Evolutionary conservation across 139 green algal genomes (phyloP).

Genomic region (Zygnema circumcarinatum): DNA sequence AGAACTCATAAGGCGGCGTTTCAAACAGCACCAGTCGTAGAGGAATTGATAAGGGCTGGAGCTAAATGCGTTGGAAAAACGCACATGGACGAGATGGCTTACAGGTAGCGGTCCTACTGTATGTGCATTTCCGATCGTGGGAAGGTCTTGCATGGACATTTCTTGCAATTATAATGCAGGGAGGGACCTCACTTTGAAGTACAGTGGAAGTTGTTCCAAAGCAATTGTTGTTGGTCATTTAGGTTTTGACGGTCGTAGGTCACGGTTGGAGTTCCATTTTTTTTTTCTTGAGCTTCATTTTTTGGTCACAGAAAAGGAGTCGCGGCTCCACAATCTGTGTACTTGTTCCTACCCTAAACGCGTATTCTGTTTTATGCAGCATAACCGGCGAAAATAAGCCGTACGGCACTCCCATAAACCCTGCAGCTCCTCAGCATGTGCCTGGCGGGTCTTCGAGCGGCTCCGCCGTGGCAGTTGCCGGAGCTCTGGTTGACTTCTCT

Average conservation of each 20-base stretch:
- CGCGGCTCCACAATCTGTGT: too few species aligned
- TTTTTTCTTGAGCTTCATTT: too few species aligned
- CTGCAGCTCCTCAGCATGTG: conserved; percentile 76
- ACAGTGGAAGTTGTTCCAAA: not conserved
- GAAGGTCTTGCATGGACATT: not conserved
- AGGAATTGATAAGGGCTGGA: conserved; percentile 78
- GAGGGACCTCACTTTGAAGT: not conserved
- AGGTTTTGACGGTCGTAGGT: too few species aligned
- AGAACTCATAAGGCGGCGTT: conserved; percentile 70
- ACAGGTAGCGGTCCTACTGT: conserved; percentile 55
- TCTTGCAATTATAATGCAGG: not conserved
- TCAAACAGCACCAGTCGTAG: conserved; percentile 71
- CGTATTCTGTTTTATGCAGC: too few species aligned
- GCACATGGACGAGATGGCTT: conserved; percentile 94
- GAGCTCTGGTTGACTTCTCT: conserved; percentile 70
- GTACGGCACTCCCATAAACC: conserved; percentile 90
- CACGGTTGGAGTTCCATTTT: too few species aligned
- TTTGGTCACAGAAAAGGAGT: too few species aligned
- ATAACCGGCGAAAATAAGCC: conserved; percentile 84
- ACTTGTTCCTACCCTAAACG: too few species aligned
- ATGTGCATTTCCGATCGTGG: not conserved
- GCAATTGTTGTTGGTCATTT: too few species aligned
- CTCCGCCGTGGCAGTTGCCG: conserved; percentile 84
- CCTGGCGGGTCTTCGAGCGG: conserved; percentile 92
- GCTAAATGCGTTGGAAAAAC: conserved; percentile 78